Evolutionary conservation across 2,329 filamentous ascomycete species (phyloP).

Genomic region (Tolypocladium paradoxum): DNA sequence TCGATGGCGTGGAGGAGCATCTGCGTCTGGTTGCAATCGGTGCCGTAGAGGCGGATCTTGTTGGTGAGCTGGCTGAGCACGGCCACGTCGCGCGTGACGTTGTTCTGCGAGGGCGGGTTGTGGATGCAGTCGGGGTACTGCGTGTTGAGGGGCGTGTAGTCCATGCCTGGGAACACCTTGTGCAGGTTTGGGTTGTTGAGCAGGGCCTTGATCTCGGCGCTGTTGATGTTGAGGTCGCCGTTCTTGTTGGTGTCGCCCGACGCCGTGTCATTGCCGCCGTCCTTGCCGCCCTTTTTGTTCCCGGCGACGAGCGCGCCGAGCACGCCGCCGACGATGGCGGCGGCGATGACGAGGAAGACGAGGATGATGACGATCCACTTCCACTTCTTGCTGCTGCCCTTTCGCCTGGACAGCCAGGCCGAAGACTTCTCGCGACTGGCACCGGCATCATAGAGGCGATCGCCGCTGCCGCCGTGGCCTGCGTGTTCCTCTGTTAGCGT

Average conservation of each 20-base stretch:
- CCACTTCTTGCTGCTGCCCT: slow-evolving; percentile 51
- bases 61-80: slow-evolving; percentile 86
- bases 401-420: slow-evolving; percentile 23
- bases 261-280: slow-evolving; percentile 27
- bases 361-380: slow-evolving; percentile 57
- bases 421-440: slow-evolving; percentile 8
- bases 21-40: slow-evolving; percentile 94
- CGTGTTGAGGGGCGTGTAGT: slow-evolving; percentile 85
- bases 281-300: slow-evolving; percentile 29
- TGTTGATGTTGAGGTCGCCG: slow-evolving; percentile 64
- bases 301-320: slow-evolving; percentile 61
- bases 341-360: slow-evolving; percentile 55
- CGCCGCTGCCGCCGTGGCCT: neutral
- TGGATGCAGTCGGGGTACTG: slow-evolving; percentile 78
- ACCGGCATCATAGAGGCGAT: slow-evolving; percentile 1
- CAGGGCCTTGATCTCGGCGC: slow-evolving; percentile 66
- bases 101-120: slow-evolving; percentile 80
- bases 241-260: slow-evolving; percentile 49
- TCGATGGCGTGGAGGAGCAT: slow-evolving; percentile 82
- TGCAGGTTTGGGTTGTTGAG: slow-evolving; percentile 74
- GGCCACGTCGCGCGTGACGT: slow-evolving; percentile 83
- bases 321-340: slow-evolving; percentile 62
- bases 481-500: neutral
- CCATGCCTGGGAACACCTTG: slow-evolving; percentile 90
- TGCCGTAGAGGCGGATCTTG: slow-evolving; percentile 80